These are phyloP conservation scores for Solanum hybrid DNA, from an alignment of 305 asterid species.

Conservation along the genomic window DNA sequence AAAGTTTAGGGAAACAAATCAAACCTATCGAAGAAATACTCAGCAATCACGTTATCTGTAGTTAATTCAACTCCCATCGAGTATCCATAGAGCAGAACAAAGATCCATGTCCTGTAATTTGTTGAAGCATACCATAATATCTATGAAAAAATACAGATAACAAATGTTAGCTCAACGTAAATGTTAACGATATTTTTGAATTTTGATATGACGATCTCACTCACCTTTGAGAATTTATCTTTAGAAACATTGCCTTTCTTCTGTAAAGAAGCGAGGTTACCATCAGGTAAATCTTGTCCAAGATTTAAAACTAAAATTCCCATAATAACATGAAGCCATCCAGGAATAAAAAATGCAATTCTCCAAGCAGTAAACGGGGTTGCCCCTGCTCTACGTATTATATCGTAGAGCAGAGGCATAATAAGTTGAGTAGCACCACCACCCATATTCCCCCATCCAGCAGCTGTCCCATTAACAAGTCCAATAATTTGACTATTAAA, in stretches of 20 bases:
- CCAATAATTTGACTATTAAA: constrained; percentile 43
- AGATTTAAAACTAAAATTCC: constrained; percentile 33
- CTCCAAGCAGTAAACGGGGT: constrained; percentile 57
- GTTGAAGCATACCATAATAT: constrained; percentile 29
- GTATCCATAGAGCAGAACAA: constrained; percentile 35
- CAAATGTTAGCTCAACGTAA: not conserved
- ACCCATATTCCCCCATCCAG: constrained; percentile 65
- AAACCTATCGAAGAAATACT: constrained; percentile 35
- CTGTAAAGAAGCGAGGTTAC: constrained; percentile 37
- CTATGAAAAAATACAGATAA: not conserved
- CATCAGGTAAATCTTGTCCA: constrained; percentile 63
- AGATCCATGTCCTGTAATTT: constrained; percentile 39
- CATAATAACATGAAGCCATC: constrained; percentile 37
- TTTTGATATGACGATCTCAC: not conserved
- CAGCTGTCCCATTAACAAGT: constrained; percentile 41
- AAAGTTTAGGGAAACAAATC: not conserved
- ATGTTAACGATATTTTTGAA: not conserved
- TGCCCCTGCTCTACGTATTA: constrained; percentile 22
- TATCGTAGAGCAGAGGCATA: constrained; percentile 42
- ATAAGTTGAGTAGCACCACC: constrained; percentile 53
- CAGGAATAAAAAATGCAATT: constrained; percentile 50
- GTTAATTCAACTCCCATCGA: constrained; percentile 44
- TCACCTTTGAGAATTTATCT: constrained; percentile 41
- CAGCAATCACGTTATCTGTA: constrained; percentile 39
- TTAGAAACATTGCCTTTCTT: constrained; percentile 36